A percentile compares a stretch with the other conserved stretches of the same genome.
Conservation (phyloP, 179 eudicot species). For the Sideroxylon spinosum region DNA sequence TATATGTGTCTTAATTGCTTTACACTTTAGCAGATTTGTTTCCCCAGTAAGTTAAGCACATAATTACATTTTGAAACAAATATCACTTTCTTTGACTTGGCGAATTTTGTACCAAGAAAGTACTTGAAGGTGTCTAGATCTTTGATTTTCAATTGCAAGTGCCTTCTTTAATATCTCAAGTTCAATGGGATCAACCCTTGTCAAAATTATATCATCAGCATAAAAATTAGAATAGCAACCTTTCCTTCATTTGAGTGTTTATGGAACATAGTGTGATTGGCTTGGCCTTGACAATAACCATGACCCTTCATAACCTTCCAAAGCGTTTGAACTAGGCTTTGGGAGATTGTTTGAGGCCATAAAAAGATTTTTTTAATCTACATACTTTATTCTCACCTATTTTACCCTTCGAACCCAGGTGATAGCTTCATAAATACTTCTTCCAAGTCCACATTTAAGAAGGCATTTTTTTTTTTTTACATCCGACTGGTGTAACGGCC, state of each 20-base stretch:
- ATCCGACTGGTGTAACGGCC: not conserved
- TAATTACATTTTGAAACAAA: not conserved
- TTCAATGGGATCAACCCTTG: too few species aligned
- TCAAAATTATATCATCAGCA: not conserved
- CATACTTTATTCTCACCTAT: not conserved
- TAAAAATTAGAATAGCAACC: not conserved
- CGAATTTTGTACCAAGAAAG: not conserved
- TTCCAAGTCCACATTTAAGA: not conserved
- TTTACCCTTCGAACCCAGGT: not conserved
- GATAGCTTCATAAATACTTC: not conserved
- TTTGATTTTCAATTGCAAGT: too few species aligned
- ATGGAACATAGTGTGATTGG: too few species aligned
- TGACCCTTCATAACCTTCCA: too few species aligned
- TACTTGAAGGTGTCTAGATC: not conserved
- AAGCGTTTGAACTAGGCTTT: not conserved
- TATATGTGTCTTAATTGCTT: too few species aligned
- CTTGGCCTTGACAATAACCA: too few species aligned
- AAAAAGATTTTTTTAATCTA: not conserved
- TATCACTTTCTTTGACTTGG: not conserved
- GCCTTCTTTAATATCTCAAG: not conserved
- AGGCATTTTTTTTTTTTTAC: slow-evolving; percentile 7
- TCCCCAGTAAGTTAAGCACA: too few species aligned
- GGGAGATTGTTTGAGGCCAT: not conserved
- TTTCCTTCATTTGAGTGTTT: not conserved
- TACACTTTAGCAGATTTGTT: too few species aligned